Conservation (phyloP, 83 land plant species). For the Picea abies region DNA sequence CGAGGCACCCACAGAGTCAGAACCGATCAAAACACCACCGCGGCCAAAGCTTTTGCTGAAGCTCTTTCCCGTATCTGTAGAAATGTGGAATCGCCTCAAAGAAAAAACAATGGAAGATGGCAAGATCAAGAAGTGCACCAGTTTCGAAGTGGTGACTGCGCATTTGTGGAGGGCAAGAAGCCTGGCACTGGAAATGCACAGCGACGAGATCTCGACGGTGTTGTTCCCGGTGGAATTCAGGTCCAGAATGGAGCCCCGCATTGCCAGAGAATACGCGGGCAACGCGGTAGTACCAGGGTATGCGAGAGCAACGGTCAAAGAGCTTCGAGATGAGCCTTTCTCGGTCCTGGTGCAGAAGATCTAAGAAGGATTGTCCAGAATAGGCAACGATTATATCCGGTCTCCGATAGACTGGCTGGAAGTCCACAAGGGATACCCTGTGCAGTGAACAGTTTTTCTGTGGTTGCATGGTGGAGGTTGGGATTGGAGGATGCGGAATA, state of each 20-base stretch:
- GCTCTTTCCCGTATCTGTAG: too few relatives aligned
- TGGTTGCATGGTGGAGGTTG: slow-evolving; percentile 18
- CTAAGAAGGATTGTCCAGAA: neutral
- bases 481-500: slow-evolving; percentile 15
- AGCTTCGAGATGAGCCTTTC: neutral
- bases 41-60: too few relatives aligned
- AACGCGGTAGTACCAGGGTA: slow-evolving; percentile 7
- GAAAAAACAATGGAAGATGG: too few relatives aligned
- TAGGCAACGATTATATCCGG: slow-evolving; percentile 16
- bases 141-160: too few relatives aligned
- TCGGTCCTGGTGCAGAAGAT: slow-evolving; percentile 6
- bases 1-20: too few relatives aligned
- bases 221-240: slow-evolving; percentile 12
- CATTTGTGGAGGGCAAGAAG: too few relatives aligned
- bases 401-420: neutral
- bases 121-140: too few relatives aligned
- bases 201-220: neutral
- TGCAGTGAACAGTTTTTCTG: slow-evolving; percentile 13
- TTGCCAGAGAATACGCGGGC: slow-evolving; percentile 9
- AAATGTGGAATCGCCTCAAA: too few relatives aligned
- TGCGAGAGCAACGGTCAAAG: slow-evolving; percentile 8
- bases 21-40: too few relatives aligned
- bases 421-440: slow-evolving; percentile 8
- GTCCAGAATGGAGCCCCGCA: neutral
- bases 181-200: too few relatives aligned